Percentiles rank a stretch among this genome's conserved stretches.
These are phyloP conservation scores for Pleurotus tuoliensis DNA, from an alignment of 768 basidiomycete genomes.

Conservation along the genomic window DNA sequence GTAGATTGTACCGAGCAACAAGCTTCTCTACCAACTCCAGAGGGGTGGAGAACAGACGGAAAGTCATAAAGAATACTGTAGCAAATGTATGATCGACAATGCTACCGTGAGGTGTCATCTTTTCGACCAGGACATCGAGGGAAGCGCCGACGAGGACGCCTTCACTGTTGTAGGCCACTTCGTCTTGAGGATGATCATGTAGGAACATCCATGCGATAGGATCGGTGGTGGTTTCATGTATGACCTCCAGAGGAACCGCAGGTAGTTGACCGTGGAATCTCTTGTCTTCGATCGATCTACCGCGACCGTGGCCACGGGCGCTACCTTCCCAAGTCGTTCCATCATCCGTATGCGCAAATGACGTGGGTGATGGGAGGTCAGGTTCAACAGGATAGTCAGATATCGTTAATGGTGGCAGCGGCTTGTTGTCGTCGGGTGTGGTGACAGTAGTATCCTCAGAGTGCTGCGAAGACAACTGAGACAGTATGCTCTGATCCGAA, in stretches of 20 bases:
- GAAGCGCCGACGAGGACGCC: constrained; percentile 91
- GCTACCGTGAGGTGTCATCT: constrained; percentile 93
- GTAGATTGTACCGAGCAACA: constrained; percentile 79
- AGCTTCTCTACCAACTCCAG: constrained; percentile 70
- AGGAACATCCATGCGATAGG: constrained; percentile 52
- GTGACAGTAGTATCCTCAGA: constrained; percentile 50
- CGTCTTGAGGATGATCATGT: constrained; percentile 79
- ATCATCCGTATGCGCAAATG: constrained; percentile 46
- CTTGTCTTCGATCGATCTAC: constrained; percentile 46
- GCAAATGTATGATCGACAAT: constrained; percentile 86
- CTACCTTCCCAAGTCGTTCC: constrained; percentile 60
- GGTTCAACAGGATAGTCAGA: constrained; percentile 31
- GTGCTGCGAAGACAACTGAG: constrained; percentile 40
- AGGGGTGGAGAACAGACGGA: constrained; percentile 86
- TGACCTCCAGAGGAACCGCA: constrained; percentile 40
- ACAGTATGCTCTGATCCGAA: constrained; percentile 48
- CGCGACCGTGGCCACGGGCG: constrained; percentile 26
- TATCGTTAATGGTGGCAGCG: constrained; percentile 27
- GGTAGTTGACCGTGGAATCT: constrained; percentile 51
- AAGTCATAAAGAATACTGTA: constrained; percentile 92
- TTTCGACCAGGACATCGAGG: constrained; percentile 86
- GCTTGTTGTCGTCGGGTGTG: constrained; percentile 41
- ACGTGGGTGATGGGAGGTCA: constrained; percentile 49
- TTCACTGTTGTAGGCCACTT: constrained; percentile 88
- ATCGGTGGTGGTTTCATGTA: constrained; percentile 35